These are phyloP conservation scores for Syzygium oleosum DNA, from an alignment of 345 rosid genomes.

Conservation along the genomic window DNA sequence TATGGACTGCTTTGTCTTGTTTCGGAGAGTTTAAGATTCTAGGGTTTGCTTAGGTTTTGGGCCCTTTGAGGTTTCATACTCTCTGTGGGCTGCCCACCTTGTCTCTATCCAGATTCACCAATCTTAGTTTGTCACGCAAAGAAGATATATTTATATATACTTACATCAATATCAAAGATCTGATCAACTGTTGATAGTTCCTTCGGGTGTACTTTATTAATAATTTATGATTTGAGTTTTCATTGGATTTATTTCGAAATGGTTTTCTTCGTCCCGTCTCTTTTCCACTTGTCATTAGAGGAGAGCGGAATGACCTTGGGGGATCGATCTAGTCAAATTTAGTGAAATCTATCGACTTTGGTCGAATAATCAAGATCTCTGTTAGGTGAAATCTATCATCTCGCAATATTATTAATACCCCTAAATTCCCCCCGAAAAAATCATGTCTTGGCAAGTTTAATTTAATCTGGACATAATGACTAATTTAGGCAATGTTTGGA, in stretches of 20 bases:
- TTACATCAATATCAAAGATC: not conserved
- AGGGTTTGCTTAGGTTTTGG: not conserved
- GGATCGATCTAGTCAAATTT: not conserved
- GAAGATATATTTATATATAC: not conserved
- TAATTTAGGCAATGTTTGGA: not conserved
- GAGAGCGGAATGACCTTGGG: not conserved
- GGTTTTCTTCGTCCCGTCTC: not conserved
- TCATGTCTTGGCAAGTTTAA: not conserved
- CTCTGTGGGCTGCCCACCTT: not conserved
- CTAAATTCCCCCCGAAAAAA: not conserved
- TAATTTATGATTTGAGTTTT: not conserved
- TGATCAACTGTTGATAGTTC: not conserved
- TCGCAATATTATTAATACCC: not conserved
- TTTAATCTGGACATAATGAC: not conserved
- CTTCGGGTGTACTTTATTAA: not conserved
- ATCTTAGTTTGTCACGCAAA: not conserved
- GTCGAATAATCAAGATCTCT: not conserved
- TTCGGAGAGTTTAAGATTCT: not conserved
- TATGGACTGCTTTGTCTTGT: not conserved
- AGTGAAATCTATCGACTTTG: not conserved
- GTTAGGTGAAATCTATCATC: not conserved
- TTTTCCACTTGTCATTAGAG: not conserved
- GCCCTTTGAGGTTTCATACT: not conserved
- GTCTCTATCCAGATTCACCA: not conserved
- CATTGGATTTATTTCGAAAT: not conserved